Base-by-base conservation (phyloP, 2,329 filamentous ascomycete species). In the Trichoderma hamatum region DNA sequence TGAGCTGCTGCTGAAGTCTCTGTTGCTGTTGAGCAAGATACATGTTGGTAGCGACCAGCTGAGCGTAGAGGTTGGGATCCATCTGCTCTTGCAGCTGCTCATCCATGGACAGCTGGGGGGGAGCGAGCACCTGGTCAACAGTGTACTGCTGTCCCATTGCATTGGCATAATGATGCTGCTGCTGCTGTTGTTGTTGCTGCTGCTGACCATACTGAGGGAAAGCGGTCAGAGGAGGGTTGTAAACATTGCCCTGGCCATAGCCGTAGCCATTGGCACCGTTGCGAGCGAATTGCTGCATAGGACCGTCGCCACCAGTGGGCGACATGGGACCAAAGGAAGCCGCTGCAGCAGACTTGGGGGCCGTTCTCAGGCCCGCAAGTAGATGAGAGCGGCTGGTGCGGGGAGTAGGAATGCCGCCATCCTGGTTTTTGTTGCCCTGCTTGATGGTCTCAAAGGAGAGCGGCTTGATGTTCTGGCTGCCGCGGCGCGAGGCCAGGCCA, bases 21-120 rank as follows among this genome's bases (percentile, higher is more conserved):
- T 97, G 94, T 82, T 98, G 95, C 81, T 97, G 94, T 77, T 97
- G 93, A 51, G 94, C 93, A 62, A 99, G 86, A 77, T 96, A 97
- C 78, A 96, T 83, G 79, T 97, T 97, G 75, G 94, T 96, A 69
- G 93, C 92, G 76, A 97, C 88, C 72, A 98, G 85, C 80, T 97
- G 93, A 65, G 94, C 92, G 73, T 97, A 96, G 65, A 96, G 80
- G 71, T 88, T 90, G 64, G 94, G 93, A 75, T 98, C 96, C 82
- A 97, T 92, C 74, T 90, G 86, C 71, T 92, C 87, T 74, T 91
- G 88, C 58, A 85, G 85, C 74, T 89, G 86, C 72, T 90, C 88
- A 70, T 90, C 87, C 64, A 96, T 86, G 75, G 93, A 87, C 71
- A 97, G 85, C 75, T 92, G 88, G 5, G 94, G 94, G 71, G 94